Conservation (phyloP, 768 basidiomycete genomes). For the Thelephora ganbajun region DNA sequence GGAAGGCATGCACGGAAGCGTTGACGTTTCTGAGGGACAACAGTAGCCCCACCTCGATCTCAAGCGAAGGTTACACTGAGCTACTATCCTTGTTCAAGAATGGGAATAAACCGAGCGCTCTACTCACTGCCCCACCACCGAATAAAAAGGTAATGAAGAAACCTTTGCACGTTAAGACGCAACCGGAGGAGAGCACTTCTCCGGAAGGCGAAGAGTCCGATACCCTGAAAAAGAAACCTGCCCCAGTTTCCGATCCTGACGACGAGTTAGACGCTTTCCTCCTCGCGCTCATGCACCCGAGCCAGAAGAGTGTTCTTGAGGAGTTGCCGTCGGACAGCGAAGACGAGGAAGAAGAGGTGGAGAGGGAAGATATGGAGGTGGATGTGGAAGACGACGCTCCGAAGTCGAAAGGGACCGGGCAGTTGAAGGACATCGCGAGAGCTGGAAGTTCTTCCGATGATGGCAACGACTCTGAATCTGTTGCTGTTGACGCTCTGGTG, state of each 20-base stretch:
- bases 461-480: too few species aligned
- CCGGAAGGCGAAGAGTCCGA: constrained; percentile 1
- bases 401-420: constrained; percentile 12
- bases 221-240: background rate
- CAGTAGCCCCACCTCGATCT: too few species aligned
- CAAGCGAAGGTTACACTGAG: too few species aligned
- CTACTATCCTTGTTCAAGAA: constrained; percentile 11
- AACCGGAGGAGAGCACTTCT: background rate
- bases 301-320: constrained; percentile 15
- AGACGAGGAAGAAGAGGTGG: constrained; percentile 24
- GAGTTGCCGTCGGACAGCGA: constrained; percentile 15
- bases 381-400: constrained; percentile 20
- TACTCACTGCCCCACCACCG: constrained; percentile 12
- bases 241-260: constrained; percentile 3
- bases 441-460: too few species aligned
- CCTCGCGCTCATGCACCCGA: constrained; percentile 22
- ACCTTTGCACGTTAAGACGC: background rate
- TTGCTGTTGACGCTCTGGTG: too few species aligned
- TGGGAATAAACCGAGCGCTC: constrained; percentile 26
- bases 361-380: constrained; percentile 28
- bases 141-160: constrained; percentile 9
- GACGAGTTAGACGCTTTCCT: constrained; percentile 27
- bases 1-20: too few species aligned
- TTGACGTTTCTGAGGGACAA: too few species aligned
- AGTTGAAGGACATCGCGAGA: background rate